Evolutionary conservation across 1,284 basidiomycete genomes (phyloP).

Genomic region (Melanopsichium pennsylvanicum): DNA sequence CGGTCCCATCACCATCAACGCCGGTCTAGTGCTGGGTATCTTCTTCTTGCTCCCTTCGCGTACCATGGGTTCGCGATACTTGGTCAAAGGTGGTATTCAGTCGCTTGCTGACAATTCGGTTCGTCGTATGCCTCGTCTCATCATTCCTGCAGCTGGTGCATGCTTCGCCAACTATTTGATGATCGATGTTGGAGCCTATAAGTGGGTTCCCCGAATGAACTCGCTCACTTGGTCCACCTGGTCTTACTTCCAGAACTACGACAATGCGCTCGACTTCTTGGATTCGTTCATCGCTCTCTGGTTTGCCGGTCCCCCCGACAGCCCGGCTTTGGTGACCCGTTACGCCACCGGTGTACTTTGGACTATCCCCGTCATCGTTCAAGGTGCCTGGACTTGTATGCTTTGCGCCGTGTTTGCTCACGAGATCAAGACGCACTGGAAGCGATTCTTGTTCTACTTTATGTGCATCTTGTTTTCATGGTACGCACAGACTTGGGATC

Average conservation of each 20-base stretch:
- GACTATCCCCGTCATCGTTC: constrained; percentile 59
- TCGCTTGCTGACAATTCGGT: constrained; percentile 51
- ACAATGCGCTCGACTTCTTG: constrained; percentile 48
- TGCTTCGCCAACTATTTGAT: constrained; percentile 53
- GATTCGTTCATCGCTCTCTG: constrained; percentile 51
- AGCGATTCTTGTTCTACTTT: constrained; percentile 54
- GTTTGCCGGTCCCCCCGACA: constrained; percentile 47
- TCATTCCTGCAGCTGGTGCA: constrained; percentile 48
- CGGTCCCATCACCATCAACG: constrained; percentile 51
- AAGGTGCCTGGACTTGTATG: constrained; percentile 52
- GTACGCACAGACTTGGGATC: constrained; percentile 56
- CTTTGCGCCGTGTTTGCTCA: constrained; percentile 51
- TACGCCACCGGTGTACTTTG: constrained; percentile 62
- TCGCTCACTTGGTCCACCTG: constrained; percentile 56
- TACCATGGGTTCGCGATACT: constrained; percentile 54
- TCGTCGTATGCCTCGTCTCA: constrained; percentile 55
- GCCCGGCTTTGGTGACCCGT: constrained; percentile 43
- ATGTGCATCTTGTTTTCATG: constrained; percentile 48
- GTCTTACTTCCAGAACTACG: constrained; percentile 56
- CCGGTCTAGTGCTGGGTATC: constrained; percentile 52
- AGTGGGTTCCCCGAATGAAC: constrained; percentile 51
- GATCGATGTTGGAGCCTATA: constrained; percentile 52
- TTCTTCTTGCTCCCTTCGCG: constrained; percentile 56
- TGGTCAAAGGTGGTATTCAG: constrained; percentile 48
- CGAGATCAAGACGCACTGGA: constrained; percentile 51